Conservation (phyloP, 2,329 filamentous ascomycete genomes). For the Nectriaceae sp. region DNA sequence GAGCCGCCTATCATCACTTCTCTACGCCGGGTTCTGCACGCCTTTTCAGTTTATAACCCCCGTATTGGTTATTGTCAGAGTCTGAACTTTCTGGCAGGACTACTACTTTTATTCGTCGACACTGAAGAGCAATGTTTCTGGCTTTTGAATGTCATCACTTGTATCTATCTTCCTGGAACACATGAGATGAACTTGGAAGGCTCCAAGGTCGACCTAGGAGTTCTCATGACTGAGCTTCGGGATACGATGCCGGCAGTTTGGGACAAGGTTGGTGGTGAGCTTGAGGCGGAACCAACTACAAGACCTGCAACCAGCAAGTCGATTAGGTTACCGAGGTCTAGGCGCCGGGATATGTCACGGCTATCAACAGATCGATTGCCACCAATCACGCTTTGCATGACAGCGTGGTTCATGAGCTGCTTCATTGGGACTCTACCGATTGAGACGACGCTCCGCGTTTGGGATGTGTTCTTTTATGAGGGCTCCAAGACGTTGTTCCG, state of each 20-base stretch:
- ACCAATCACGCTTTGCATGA: conserved; percentile 89
- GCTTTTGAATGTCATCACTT: conserved; percentile 89
- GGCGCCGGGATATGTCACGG: conserved; percentile 39
- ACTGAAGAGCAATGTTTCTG: conserved; percentile 91
- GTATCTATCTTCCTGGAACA: conserved; percentile 84
- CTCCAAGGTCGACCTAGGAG: conserved; percentile 90
- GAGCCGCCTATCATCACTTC: conserved; percentile 81
- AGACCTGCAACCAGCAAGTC: conserved; percentile 39
- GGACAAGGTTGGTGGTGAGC: conserved; percentile 82
- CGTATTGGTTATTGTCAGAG: conserved; percentile 94
- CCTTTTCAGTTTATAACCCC: conserved; percentile 89
- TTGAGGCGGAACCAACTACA: conserved; percentile 53
- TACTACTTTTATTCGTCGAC: conserved; percentile 84
- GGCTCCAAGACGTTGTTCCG: conserved; percentile 93
- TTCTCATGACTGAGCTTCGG: conserved; percentile 84
- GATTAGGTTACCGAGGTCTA: conserved; percentile 39
- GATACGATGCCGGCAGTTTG: conserved; percentile 83
- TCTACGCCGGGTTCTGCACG: conserved; percentile 81
- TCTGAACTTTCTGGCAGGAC: conserved; percentile 89
- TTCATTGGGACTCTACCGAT: conserved; percentile 92
- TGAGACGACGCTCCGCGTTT: conserved; percentile 87
- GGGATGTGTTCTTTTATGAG: conserved; percentile 96
- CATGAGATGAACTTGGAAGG: conserved; percentile 90
- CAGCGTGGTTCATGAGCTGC: conserved; percentile 97
- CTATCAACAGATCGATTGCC: conserved; percentile 64